Conservation (phyloP, 106 monocot genomes). For the Dendrobium chrysotoxum region DNA sequence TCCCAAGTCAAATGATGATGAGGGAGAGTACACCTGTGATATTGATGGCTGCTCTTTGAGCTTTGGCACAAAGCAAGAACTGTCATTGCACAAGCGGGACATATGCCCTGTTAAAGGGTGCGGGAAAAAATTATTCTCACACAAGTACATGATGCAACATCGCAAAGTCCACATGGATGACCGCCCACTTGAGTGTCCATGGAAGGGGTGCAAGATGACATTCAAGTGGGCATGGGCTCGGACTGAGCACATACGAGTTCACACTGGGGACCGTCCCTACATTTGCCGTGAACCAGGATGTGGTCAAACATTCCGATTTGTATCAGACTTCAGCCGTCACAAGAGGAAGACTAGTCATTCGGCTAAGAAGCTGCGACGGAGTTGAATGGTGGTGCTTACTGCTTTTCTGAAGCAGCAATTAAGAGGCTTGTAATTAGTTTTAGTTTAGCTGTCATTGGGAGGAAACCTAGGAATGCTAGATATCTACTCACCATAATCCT, state of each 20-base stretch:
- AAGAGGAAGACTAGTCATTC: slow-evolving; percentile 85
- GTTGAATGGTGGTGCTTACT: neutral
- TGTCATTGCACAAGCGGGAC: slow-evolving; percentile 65
- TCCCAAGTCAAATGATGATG: slow-evolving; percentile 15
- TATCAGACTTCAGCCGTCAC: slow-evolving; percentile 88
- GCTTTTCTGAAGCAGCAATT: neutral
- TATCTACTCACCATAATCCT: neutral
- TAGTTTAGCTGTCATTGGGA: neutral
- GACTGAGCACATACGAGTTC: slow-evolving; percentile 84
- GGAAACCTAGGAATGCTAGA: slow-evolving; percentile 1
- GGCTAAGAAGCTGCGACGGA: slow-evolving; percentile 30
- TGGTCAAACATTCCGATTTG: slow-evolving; percentile 79
- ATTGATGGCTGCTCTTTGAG: slow-evolving; percentile 73
- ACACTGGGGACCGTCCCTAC: slow-evolving; percentile 81
- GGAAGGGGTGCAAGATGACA: slow-evolving; percentile 83
- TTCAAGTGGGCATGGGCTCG: slow-evolving; percentile 96
- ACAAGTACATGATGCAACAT: slow-evolving; percentile 82
- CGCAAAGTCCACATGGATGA: slow-evolving; percentile 80
- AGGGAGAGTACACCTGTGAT: slow-evolving; percentile 40
- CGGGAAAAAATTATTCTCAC: slow-evolving; percentile 81
- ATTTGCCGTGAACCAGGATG: slow-evolving; percentile 65
- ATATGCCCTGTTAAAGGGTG: slow-evolving; percentile 81
- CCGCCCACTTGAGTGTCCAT: slow-evolving; percentile 72
- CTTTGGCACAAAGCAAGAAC: slow-evolving; percentile 53
- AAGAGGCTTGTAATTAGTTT: slow-evolving; percentile 3